Evolutionary conservation across 805 yeast genomes (phyloP), one percentile per base, ranked within the genome.

Genomic region (Blastobotrys attinorum): DNA sequence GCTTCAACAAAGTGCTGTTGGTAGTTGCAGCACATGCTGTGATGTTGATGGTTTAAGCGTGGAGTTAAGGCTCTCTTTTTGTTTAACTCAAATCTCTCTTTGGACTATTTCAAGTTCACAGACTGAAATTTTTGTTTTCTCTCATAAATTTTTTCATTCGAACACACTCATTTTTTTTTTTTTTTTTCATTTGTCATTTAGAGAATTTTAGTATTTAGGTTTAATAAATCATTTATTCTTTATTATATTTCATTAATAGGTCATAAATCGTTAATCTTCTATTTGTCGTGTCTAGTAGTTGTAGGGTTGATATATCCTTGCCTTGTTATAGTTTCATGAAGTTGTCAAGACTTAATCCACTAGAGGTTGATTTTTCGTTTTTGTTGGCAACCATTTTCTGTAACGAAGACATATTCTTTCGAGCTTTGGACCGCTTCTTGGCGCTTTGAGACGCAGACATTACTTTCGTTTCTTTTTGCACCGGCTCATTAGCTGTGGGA

Each of bases 341-440:
- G 16, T 37, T 31, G 31, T 33, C 18, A 29, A 42, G 29, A 4
- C 23, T 37, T 16, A 39, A 35, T 21, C 38, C 22, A 2, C 31
- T 20, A 25, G 39, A 20, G 16, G 22, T n/a, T 18, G 31, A 39
- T 37, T 23, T 11, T 23, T 39, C 46, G 32, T 31, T 31, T 11
- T 37, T 47, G 37, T 42, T 38, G 7, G 45, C 39, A 16, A 48
- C 39, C 27, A 46, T 31, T 5, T 18, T 29, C 45, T 44, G 39
- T 16, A 50, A 32, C 21, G 48, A 43, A 11, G 49, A 48, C 31
- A 37, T 31, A 8, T 31, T 17, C 37, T 47, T 44, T n/a, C 43
- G 39, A 13, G 20, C 29, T 27, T 43, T 44, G 3, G 42, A 47
- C 20, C 47, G 35, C 31, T 40, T 47, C 31, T 42, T 50, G 20